These are phyloP conservation scores for Colletotrichum filicis DNA, from an alignment of 2,329 filamentous ascomycete species.

Conservation along the genomic window DNA sequence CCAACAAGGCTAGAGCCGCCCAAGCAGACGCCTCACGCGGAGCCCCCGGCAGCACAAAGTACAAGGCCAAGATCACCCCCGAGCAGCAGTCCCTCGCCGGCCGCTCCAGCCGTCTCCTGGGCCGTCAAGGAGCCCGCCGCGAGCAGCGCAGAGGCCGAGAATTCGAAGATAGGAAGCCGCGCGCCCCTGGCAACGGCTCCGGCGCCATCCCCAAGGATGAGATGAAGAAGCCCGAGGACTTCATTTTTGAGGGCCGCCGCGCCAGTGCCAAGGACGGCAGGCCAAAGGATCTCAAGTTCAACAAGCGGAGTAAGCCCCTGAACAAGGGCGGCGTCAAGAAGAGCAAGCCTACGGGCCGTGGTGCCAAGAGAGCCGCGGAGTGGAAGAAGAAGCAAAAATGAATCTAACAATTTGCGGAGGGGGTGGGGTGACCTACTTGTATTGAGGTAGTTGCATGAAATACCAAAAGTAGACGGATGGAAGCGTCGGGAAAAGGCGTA, in stretches of 20 bases:
- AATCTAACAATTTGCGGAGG: background rate
- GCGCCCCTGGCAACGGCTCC: conserved; percentile 35
- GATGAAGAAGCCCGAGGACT: conserved; percentile 71
- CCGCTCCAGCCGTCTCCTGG: conserved; percentile 79
- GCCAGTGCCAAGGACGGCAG: conserved; percentile 75
- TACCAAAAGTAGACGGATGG: conserved; percentile 4
- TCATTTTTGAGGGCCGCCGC: conserved; percentile 85
- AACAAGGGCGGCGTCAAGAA: conserved; percentile 51
- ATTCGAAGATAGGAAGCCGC: conserved; percentile 38
- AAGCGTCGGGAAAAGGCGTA: conserved; percentile 19
- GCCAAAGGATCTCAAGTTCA: conserved; percentile 70
- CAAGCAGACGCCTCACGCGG: conserved; percentile 7
- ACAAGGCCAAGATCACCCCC: conserved; percentile 76
- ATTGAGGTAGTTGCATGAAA: background rate
- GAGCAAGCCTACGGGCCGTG: conserved; percentile 50
- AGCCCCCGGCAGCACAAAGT: conserved; percentile 56
- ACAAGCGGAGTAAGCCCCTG: conserved; percentile 64
- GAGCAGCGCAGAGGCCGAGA: conserved; percentile 38
- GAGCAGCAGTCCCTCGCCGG: conserved; percentile 78
- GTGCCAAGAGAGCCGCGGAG: conserved; percentile 52
- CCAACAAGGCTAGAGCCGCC: conserved; percentile 53
- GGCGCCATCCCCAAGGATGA: conserved; percentile 38
- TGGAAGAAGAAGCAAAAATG: conserved; percentile 55
- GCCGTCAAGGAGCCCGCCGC: conserved; percentile 71
- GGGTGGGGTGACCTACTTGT: background rate